Conservation (phyloP, 2,329 filamentous ascomycete species). For the Epichloe amarillans region DNA sequence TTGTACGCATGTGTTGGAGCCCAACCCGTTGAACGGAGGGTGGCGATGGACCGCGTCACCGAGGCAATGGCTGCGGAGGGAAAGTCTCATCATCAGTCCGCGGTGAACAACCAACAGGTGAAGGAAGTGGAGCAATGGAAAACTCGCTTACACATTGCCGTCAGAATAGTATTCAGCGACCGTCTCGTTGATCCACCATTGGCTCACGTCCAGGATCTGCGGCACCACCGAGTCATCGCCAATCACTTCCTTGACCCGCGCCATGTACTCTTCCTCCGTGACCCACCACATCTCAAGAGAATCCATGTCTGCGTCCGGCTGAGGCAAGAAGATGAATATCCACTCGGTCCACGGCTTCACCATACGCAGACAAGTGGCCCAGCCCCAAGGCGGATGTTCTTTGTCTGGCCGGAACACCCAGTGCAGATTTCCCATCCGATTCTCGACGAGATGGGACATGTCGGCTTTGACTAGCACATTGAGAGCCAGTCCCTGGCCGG, state of each 20-base stretch:
- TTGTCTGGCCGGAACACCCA: conserved; percentile 43
- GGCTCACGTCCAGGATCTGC: conserved; percentile 39
- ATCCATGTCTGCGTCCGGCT: conserved; percentile 21
- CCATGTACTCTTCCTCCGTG: conserved; percentile 31
- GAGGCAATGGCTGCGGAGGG: conserved; percentile 30
- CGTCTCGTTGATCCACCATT: conserved; percentile 49
- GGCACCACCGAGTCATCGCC: conserved; percentile 36
- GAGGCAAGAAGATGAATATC: conserved; percentile 41
- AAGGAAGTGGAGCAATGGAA: not conserved
- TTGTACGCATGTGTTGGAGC: conserved; percentile 45
- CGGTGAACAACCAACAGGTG: not conserved
- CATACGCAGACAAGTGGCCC: conserved; percentile 40
- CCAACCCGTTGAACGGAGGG: conserved; percentile 42
- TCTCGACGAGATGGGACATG: conserved; percentile 32
- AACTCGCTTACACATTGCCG: conserved; percentile 29
- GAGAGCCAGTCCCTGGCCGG: conserved; percentile 23
- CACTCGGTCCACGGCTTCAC: conserved; percentile 52
- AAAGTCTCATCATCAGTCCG: not conserved
- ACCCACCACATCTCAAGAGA: conserved; percentile 17
- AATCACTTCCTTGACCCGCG: conserved; percentile 34
- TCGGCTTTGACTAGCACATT: conserved; percentile 33
- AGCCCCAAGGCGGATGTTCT: conserved; percentile 37
- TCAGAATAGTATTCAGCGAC: conserved; percentile 43
- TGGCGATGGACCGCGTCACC: conserved; percentile 47
- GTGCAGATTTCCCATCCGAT: conserved; percentile 44